Evolutionary conservation across 441 rosid genomes (phyloP), one percentile per base, ranked within the genome.

Genomic region (Pelargonium australe): DNA sequence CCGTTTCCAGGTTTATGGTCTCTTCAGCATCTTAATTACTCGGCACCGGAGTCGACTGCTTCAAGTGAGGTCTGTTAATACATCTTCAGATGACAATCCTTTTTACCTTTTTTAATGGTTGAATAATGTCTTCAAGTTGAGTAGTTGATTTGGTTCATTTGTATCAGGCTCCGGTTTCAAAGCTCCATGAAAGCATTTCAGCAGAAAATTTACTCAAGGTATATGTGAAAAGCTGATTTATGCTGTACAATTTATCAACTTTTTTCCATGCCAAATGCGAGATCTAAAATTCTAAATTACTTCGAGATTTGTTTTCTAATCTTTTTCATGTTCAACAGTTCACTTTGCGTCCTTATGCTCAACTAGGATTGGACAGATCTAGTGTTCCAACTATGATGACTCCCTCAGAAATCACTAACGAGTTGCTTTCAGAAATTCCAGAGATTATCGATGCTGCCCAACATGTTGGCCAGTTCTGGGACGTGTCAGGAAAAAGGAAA

Each of bases 151-250:
- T 70, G 12, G 49, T 68, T 70, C 81, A 66, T 12, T 69, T 60
- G 9, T 64, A 19, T 40, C 85, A 90, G 98, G 84, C 72, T 75
- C 63, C 70, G 57, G 68, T 75, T 73, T 66, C 78, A 65, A 68
- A 72, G 71, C 72, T 72, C 43, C 68, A 77, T 76, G 79, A 78
- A 77, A 81, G 80, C 71, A 76, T 81, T 68, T 81, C 82, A 14
- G 96, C 98, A 43, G 94, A 91, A 81, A 94, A 94, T 89, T 95
- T 93, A 61, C 91, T 93, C 5, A 93, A 91, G 97, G 98, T 87
- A 73, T 34, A 51, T 87, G 72, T 34, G 58, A 67, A 43, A 9
- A 25, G 13, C 14, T 40, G 8, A 13, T 64, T 62, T 37, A 10
- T n/a, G 68, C 12, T 1, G 45, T 13, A 60, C 40, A 31, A 11